Conservation (phyloP, 768 basidiomycete genomes). For the Dioszegia hungarica region DNA sequence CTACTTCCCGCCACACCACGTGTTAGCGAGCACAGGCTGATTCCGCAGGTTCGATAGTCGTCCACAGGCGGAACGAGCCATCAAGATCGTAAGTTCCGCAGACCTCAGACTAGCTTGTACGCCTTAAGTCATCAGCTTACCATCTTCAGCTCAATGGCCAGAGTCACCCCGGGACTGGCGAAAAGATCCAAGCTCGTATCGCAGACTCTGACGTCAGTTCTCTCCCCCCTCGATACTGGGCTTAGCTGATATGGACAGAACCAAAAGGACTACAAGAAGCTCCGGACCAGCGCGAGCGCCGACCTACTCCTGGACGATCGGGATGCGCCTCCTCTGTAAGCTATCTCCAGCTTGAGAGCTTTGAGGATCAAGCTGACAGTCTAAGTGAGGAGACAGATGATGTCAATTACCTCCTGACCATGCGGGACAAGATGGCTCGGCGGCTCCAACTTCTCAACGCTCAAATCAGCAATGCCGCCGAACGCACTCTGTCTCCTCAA, state of each 20-base stretch:
- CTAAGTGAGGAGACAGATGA: neutral
- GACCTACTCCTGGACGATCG: slow-evolving; percentile 3
- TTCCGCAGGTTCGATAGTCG: slow-evolving; percentile 20
- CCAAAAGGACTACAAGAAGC: slow-evolving; percentile 12
- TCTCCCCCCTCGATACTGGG: neutral
- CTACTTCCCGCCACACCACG: too few relatives aligned
- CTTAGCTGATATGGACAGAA: neutral
- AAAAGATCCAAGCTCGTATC: slow-evolving; percentile 25
- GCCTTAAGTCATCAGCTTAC: too few relatives aligned
- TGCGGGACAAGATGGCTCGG: neutral
- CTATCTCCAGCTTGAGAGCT: neutral
- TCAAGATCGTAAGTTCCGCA: slow-evolving; percentile 21
- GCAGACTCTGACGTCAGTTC: slow-evolving; percentile 32
- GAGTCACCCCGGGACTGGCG: slow-evolving; percentile 14
- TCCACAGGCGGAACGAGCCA: slow-evolving; percentile 27
- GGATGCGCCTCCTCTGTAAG: neutral
- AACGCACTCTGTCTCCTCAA: neutral
- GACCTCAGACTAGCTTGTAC: too few relatives aligned
- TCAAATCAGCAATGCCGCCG: neutral
- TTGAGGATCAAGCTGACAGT: neutral
- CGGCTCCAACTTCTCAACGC: neutral
- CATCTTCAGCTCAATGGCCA: slow-evolving; percentile 25
- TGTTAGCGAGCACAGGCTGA: neutral
- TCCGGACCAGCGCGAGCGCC: slow-evolving; percentile 1
- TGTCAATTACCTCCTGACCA: neutral